Evolutionary conservation across 1,139 yeast species (phyloP).

Genomic region (Diutina rugosa): DNA sequence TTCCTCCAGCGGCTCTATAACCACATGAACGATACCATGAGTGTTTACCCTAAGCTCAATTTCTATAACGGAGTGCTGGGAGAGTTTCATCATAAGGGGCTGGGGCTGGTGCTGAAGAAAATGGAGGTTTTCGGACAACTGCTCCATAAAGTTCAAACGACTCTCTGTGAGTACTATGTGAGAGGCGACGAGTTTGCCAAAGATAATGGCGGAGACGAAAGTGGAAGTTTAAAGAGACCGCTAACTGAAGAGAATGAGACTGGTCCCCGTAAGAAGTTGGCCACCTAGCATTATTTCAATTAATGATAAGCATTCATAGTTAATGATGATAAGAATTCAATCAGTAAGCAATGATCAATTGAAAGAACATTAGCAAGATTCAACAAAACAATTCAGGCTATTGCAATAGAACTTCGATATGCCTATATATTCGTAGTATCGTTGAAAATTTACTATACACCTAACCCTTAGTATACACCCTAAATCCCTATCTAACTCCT

Average conservation of each 20-base stretch:
- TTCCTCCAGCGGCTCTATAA: slow-evolving; percentile 10
- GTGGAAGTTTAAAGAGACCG: not conserved
- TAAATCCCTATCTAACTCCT: slow-evolving; percentile 1
- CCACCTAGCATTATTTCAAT: not conserved
- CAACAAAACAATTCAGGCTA: no score
- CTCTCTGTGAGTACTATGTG: slow-evolving; percentile 12
- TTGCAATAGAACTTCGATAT: no score
- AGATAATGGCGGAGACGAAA: not conserved
- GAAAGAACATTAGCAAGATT: no score
- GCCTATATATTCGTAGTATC: no score
- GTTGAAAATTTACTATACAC: not conserved
- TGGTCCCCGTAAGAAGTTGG: not conserved
- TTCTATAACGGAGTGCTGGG: slow-evolving; percentile 12
- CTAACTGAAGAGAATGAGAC: not conserved
- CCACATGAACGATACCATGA: slow-evolving; percentile 7
- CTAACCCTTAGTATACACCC: not conserved
- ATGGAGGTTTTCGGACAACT: slow-evolving; percentile 15
- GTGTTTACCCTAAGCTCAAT: slow-evolving; percentile 11
- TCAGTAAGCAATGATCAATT: no score
- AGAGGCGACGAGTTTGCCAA: not conserved
- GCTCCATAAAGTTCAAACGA: slow-evolving; percentile 14
- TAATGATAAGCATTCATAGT: no score
- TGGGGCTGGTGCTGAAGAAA: slow-evolving; percentile 11
- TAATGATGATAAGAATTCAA: no score
- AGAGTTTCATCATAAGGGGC: slow-evolving; percentile 9